Percentiles rank a stretch among this genome's conserved stretches.
Conservation (phyloP, 768 basidiomycete species). For the Cystobasidium ongulense region DNA sequence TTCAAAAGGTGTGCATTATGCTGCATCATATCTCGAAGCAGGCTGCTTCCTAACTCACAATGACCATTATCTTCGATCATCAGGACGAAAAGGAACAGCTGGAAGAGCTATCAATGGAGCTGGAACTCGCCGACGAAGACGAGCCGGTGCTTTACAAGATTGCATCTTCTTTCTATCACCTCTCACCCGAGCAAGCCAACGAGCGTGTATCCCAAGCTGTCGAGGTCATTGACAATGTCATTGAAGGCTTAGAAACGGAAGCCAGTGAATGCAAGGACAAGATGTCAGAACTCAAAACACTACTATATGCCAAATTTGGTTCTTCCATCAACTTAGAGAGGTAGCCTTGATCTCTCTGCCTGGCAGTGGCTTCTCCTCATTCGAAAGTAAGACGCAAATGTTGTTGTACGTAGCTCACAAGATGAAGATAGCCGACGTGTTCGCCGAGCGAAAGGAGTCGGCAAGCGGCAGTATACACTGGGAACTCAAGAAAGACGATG, state of each 20-base stretch:
- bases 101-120: conserved; percentile 75
- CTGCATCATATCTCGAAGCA: neutral
- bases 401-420: too few species aligned
- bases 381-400: too few species aligned
- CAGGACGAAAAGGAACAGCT: conserved; percentile 93
- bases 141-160: conserved; percentile 73
- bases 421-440: too few species aligned
- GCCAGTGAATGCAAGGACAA: conserved; percentile 61
- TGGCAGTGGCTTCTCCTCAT: too few species aligned
- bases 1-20: conserved; percentile 56
- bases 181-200: conserved; percentile 61
- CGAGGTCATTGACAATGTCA: conserved; percentile 53
- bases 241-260: conserved; percentile 51
- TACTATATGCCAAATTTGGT: conserved; percentile 83
- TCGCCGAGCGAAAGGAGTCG: too few species aligned
- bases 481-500: too few species aligned
- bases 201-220: conserved; percentile 66
- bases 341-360: neutral
- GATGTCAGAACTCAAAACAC: conserved; percentile 73
- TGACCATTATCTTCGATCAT: neutral
- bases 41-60: neutral
- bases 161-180: conserved; percentile 78
- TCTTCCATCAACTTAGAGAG: conserved; percentile 14
- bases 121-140: conserved; percentile 82
- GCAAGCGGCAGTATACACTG: too few species aligned